Evolutionary conservation across 164 flowering plant species (phyloP).

Genomic region (Vitis labrusca): DNA sequence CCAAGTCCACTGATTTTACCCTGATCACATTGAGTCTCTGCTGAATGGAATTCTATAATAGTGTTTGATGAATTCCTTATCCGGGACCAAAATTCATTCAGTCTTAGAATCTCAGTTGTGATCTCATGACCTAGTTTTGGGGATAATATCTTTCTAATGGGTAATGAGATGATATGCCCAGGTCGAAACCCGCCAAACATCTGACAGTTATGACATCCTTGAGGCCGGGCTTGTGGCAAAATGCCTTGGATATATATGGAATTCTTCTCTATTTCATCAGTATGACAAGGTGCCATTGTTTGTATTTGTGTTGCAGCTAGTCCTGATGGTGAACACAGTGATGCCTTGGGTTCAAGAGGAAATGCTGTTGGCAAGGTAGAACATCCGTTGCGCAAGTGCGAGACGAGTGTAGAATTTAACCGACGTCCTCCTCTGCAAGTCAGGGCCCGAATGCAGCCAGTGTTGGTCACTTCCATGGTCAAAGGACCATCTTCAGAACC

Average conservation of each 20-base stretch:
- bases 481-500: constrained; percentile 5
- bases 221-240: neutral
- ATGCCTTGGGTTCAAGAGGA: constrained; percentile 2
- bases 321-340: neutral
- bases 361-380: neutral
- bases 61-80: too few relatives aligned
- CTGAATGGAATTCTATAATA: too few relatives aligned
- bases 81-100: too few relatives aligned
- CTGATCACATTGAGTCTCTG: too few relatives aligned
- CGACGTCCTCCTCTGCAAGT: neutral
- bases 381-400: constrained; percentile 1
- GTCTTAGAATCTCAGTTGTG: too few relatives aligned
- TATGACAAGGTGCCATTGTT: neutral
- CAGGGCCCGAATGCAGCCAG: neutral
- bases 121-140: too few relatives aligned
- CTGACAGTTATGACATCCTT: too few relatives aligned
- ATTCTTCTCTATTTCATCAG: neutral
- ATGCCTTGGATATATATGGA: neutral
- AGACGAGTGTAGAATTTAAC: neutral
- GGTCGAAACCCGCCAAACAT: too few relatives aligned
- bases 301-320: neutral
- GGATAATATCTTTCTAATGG: too few relatives aligned
- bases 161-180: too few relatives aligned
- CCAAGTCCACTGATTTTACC: too few relatives aligned
- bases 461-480: neutral